These are phyloP conservation scores for Plasmodium vivax DNA, from an alignment of 169 alveolate species.

Conservation along the genomic window DNA sequence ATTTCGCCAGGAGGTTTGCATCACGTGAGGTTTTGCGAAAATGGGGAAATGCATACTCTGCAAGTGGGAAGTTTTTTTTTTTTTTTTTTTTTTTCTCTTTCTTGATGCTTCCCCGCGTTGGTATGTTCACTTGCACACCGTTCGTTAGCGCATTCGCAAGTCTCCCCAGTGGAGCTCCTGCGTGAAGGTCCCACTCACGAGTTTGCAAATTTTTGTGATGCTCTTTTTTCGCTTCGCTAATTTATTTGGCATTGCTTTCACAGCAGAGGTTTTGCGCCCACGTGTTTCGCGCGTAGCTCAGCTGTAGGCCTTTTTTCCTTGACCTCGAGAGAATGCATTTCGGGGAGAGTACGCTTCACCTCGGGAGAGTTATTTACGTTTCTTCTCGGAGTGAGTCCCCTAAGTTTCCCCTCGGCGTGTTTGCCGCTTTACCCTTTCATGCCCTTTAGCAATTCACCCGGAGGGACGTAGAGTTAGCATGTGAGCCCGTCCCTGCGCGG, in stretches of 20 bases:
- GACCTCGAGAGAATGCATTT: background rate
- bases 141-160: background rate
- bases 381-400: too few species aligned
- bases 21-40: background rate
- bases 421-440: background rate
- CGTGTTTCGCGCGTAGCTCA: background rate
- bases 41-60: background rate
- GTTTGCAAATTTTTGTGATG: background rate
- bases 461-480: background rate
- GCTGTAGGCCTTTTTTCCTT: background rate
- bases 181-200: background rate
- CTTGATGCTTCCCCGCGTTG: background rate
- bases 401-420: background rate
- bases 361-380: too few species aligned
- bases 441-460: background rate
- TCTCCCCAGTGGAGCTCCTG: background rate
- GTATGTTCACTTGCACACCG: background rate
- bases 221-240: background rate
- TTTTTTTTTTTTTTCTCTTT: conserved; percentile 1
- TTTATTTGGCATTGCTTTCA: background rate
- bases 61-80: background rate
- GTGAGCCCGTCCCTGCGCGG: background rate
- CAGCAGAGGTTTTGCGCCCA: background rate
- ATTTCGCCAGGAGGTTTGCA: background rate
- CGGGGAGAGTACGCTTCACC: background rate